Evolutionary conservation across 2,329 filamentous ascomycete genomes (phyloP), one percentile per base, ranked within the genome.

Genomic region (Proliferodiscus dingleyae): DNA sequence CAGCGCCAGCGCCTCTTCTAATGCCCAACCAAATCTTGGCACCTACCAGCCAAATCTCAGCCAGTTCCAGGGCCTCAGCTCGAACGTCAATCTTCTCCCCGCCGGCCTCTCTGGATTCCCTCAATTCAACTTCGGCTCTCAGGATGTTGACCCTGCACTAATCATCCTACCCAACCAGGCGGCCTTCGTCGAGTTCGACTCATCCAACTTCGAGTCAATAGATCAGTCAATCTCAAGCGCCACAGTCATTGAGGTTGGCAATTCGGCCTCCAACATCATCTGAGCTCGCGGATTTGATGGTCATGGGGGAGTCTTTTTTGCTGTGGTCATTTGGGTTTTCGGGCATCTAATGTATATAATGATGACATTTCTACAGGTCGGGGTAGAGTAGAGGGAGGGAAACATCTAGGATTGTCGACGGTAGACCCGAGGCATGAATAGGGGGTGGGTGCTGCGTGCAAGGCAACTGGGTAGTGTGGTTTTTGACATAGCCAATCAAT

Each of bases 131-230:
- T 44, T 43, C 34, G 43, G 51, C 45, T 4, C 43, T 38, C 4
- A 44, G 50, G 45, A 39, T 30, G 30, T 34, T 33, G 56, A 58
- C 44, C 56, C 53, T 6, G 57, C 57, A 5, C 39, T 52, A 8
- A 60, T 60, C 32, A 53, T 60, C 21, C 55, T 55, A 28, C 41
- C 47, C 10, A 53, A 50, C 38, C 57, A 58, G 28, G 29, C 34
- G 3, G 43, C 50, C 2, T 53, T 56, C 39, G 30, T 51, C 18
- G 18, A 33, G 42, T 61, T 45, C 29, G 29, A 19, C 16, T 8
- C 15, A 21, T 21, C 32, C 24, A 41, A 15, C n/a, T 18, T 16
- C 9, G 18, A 18, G 10, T n/a, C n/a, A 10, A n/a, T 16, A 16
- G 32, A 34, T 18, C n/a, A 15, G 32, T 34, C 32, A 4, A 15